Conservation (phyloP, 2,329 filamentous ascomycete species). For the Samsoniella hepiali region DNA sequence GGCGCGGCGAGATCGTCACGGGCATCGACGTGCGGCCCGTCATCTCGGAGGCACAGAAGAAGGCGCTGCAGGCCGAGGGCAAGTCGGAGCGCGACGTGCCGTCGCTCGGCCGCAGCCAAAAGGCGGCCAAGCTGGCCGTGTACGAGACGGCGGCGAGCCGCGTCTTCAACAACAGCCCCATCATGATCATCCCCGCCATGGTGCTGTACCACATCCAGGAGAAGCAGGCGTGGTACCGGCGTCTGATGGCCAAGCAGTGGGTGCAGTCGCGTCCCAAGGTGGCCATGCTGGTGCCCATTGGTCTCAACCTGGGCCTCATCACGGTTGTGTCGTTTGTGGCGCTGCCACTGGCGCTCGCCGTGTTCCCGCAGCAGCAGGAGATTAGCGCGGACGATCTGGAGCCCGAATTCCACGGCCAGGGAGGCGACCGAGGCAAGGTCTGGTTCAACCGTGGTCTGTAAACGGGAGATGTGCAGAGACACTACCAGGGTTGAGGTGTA, state of each 20-base stretch:
- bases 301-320: conserved; percentile 85
- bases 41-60: conserved; percentile 66
- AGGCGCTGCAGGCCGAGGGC: conserved; percentile 52
- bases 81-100: conserved; percentile 62
- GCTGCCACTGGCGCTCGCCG: conserved; percentile 81
- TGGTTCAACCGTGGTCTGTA: conserved; percentile 95
- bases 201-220: conserved; percentile 77
- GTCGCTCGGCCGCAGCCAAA: conserved; percentile 80
- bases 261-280: conserved; percentile 71
- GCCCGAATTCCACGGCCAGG: conserved; percentile 78
- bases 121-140: conserved; percentile 84
- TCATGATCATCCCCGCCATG: conserved; percentile 94
- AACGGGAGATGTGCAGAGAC: conserved; percentile 18
- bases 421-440: conserved; percentile 77
- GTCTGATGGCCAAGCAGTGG: conserved; percentile 65
- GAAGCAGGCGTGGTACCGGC: conserved; percentile 39
- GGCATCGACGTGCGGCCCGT: conserved; percentile 93
- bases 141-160: conserved; percentile 88
- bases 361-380: conserved; percentile 87
- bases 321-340: conserved; percentile 83
- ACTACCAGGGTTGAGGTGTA: neutral
- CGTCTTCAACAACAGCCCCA: conserved; percentile 89
- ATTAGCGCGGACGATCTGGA: conserved; percentile 75
- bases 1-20: conserved; percentile 86
- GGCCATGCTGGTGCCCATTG: conserved; percentile 53